phyloP scores from a whole-genome alignment of 768 basidiomycete species.

The Rubroboletus satanas region DNA sequence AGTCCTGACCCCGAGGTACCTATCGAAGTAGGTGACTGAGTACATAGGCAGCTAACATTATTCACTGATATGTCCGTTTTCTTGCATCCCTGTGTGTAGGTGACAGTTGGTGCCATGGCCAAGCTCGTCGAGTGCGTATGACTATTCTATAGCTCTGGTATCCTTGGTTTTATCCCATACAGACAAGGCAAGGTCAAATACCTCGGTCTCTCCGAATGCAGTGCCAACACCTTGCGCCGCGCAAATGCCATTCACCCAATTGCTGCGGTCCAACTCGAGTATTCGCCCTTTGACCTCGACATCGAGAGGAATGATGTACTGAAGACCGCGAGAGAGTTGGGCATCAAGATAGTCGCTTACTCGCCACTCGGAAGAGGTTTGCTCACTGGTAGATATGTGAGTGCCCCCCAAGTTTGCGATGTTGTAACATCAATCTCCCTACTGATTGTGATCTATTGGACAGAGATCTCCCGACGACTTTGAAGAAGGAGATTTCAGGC shows the following conservation, averaged over 20 bases:
- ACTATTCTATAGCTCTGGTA: not conserved
- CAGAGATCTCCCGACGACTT: constrained; percentile 36
- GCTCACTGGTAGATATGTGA: constrained; percentile 44
- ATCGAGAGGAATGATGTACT: constrained; percentile 45
- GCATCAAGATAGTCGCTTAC: constrained; percentile 48
- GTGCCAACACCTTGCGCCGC: constrained; percentile 43
- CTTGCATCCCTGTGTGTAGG: constrained; percentile 12
- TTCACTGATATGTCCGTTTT: not conserved
- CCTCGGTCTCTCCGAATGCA: constrained; percentile 52
- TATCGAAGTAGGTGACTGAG: constrained; percentile 38
- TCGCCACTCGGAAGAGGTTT: constrained; percentile 51
- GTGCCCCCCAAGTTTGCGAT: not conserved
- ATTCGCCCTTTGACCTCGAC: constrained; percentile 47
- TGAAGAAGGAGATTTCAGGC: constrained; percentile 26
- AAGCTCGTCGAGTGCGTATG: constrained; percentile 46
- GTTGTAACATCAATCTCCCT: too few species aligned
- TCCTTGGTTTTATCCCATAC: constrained; percentile 9
- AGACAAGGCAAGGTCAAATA: constrained; percentile 41
- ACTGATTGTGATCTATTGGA: not conserved
- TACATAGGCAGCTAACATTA: not conserved
- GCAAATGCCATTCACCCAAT: constrained; percentile 51
- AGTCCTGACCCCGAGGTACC: constrained; percentile 42
- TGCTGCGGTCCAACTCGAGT: constrained; percentile 48
- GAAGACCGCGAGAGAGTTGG: constrained; percentile 45
- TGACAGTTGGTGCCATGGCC: constrained; percentile 47